phyloP scores from a whole-genome alignment of 805 yeast species.

The Yarrowia alimentaria region DNA sequence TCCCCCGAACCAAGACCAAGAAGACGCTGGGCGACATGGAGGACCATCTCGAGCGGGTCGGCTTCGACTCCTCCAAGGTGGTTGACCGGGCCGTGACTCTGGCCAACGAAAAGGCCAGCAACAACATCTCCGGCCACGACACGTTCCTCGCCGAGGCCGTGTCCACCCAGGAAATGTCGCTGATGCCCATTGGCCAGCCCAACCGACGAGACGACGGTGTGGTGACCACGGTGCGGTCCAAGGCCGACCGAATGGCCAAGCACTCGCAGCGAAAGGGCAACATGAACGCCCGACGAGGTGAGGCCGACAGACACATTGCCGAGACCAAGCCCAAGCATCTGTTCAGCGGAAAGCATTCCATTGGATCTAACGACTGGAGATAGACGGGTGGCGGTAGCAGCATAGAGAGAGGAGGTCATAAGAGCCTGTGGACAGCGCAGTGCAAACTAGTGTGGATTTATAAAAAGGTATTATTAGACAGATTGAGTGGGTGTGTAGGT shows the following conservation, averaged over 20 bases:
- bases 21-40: slow-evolving; percentile 73
- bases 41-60: slow-evolving; percentile 81
- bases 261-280: slow-evolving; percentile 91
- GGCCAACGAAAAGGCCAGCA: slow-evolving; percentile 40
- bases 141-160: slow-evolving; percentile 53
- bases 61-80: slow-evolving; percentile 77
- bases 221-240: slow-evolving; percentile 73
- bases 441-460: too few species aligned
- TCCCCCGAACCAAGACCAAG: slow-evolving; percentile 75
- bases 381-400: too few species aligned
- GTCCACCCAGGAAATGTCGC: slow-evolving; percentile 41
- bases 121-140: slow-evolving; percentile 67
- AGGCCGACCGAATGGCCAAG: slow-evolving; percentile 84
- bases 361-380: slow-evolving; percentile 89
- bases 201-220: slow-evolving; percentile 81
- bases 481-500: too few species aligned
- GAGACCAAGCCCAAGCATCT: slow-evolving; percentile 90
- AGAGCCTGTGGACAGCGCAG: too few species aligned
- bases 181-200: slow-evolving; percentile 57
- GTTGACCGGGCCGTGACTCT: slow-evolving; percentile 48
- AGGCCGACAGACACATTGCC: slow-evolving; percentile 87
- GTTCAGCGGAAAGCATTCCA: slow-evolving; percentile 95
- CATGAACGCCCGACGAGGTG: slow-evolving; percentile 90
- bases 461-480: too few species aligned
- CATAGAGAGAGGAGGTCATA: too few species aligned